A percentile compares a stretch with the other conserved stretches of the same genome.
These are phyloP conservation scores for Ceriops zippeliana DNA, from an alignment of 345 rosid genomes.

Conservation along the genomic window DNA sequence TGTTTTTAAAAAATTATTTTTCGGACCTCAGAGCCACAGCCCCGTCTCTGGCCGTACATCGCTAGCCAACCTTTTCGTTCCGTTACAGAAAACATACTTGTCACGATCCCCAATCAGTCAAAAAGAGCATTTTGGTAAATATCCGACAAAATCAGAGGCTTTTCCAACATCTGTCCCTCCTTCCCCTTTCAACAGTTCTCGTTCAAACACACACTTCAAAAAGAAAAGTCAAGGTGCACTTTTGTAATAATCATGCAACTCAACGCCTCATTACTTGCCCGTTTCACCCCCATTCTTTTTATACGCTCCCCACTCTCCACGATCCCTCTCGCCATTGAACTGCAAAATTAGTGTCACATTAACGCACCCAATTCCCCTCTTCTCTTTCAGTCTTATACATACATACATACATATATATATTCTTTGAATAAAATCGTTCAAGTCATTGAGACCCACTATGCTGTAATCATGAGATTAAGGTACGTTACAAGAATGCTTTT, in stretches of 20 bases:
- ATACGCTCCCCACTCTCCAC: conserved; percentile 30
- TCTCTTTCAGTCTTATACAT: no score
- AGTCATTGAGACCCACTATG: background rate
- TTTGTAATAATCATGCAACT: conserved; percentile 34
- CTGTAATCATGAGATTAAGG: conserved; percentile 32
- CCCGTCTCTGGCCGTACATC: no score
- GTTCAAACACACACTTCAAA: conserved; percentile 28
- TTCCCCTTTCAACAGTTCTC: conserved; percentile 35
- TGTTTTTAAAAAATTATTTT: no score
- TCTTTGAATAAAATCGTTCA: background rate
- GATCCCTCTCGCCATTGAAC: conserved; percentile 20
- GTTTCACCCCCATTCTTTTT: conserved; percentile 38
- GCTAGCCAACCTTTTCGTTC: no score
- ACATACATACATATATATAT: no score
- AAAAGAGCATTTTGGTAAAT: conserved; percentile 34
- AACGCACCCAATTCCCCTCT: background rate
- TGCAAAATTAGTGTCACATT: conserved; percentile 1
- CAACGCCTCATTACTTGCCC: conserved; percentile 23
- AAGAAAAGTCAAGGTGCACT: conserved; percentile 43
- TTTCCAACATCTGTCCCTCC: conserved; percentile 49
- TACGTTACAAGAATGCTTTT: conserved; percentile 23
- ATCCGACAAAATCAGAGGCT: conserved; percentile 51
- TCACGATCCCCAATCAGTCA: conserved; percentile 38
- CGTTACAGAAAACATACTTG: conserved; percentile 5
- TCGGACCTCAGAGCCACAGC: no score